phyloP scores from a whole-genome alignment of 768 basidiomycete genomes.

The Lentinus tigrinus region DNA sequence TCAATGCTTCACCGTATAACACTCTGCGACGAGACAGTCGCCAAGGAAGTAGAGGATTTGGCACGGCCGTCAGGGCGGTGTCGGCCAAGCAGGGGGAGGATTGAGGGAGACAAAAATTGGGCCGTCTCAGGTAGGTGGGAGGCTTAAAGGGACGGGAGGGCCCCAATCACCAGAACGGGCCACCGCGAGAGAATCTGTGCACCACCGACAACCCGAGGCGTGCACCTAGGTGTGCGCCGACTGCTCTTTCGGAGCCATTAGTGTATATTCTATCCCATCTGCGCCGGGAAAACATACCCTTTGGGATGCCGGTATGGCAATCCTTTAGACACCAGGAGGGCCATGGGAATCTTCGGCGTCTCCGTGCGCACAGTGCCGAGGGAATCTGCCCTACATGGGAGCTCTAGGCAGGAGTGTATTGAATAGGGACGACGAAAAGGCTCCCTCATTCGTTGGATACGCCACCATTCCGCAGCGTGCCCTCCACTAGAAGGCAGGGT shows the following conservation, averaged over 20 bases:
- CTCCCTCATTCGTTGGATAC: slow-evolving; percentile 1
- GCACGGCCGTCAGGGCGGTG: background rate
- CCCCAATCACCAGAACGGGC: background rate
- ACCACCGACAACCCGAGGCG: background rate
- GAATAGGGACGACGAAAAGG: background rate
- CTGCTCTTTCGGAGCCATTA: background rate
- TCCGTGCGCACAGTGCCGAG: background rate
- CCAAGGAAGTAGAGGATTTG: background rate
- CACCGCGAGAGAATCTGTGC: background rate
- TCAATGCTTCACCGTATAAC: background rate
- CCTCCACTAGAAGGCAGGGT: no score
- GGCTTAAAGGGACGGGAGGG: slow-evolving; percentile 1
- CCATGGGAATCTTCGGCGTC: background rate
- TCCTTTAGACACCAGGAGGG: background rate
- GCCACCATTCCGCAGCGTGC: no score
- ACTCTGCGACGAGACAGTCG: background rate
- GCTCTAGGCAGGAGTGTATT: background rate
- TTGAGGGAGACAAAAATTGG: background rate
- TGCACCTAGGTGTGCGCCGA: background rate
- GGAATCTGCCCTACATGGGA: background rate
- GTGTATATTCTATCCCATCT: background rate
- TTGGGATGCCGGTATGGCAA: slow-evolving; percentile 2
- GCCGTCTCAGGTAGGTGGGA: slow-evolving; percentile 7
- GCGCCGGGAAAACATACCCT: background rate
- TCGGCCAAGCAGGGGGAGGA: background rate